Evolutionary conservation across 768 basidiomycete species (phyloP), one percentile per base, ranked within the genome.

Genomic region (Serendipita vermifera): DNA sequence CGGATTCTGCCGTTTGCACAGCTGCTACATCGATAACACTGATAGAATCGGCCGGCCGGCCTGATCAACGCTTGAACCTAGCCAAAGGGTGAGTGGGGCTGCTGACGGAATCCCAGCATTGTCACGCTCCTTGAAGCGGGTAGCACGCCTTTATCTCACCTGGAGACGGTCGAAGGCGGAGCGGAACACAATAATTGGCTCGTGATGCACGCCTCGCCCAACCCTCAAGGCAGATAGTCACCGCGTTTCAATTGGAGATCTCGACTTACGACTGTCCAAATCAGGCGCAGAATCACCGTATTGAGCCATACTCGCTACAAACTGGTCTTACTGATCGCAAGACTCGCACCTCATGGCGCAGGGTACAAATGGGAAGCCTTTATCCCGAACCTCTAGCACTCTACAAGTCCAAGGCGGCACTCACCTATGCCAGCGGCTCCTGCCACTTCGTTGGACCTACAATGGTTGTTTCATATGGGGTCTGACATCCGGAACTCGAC

Each of bases 401-500:
- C n/a, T n/a, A n/a, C n/a, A n/a, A n/a, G n/a, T n/a, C n/a, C n/a
- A n/a, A n/a, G n/a, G n/a, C n/a, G n/a, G n/a, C n/a, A n/a, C n/a
- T n/a, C n/a, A n/a, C n/a, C n/a, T n/a, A 51, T 51, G 46, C 46
- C 46, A 9, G 46, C 46, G 7, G 46, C 46, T 51, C 46, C 46
- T 24, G 15, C 46, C 7, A 31, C n/a, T 51, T 51, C 7, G 24
- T 7, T 51, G 24, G 46, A 51, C 32, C 29, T 51, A 22, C 46
- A 51, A 51, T 51, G 46, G 46, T 15, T 31, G 11, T 51, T 51
- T n/a, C 32, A 24, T 29, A 22, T 31, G n/a, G 46, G 46, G n/a
- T 51, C n/a, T n/a, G 46, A 51, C 32, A 51, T 51, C 46, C 46
- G 46, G 9, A 51, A 51, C 46, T 51, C 46, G 46, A 29, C 46